Evolutionary conservation across 768 basidiomycete genomes (phyloP).

Genomic region (Lactarius pseudohatsudake): DNA sequence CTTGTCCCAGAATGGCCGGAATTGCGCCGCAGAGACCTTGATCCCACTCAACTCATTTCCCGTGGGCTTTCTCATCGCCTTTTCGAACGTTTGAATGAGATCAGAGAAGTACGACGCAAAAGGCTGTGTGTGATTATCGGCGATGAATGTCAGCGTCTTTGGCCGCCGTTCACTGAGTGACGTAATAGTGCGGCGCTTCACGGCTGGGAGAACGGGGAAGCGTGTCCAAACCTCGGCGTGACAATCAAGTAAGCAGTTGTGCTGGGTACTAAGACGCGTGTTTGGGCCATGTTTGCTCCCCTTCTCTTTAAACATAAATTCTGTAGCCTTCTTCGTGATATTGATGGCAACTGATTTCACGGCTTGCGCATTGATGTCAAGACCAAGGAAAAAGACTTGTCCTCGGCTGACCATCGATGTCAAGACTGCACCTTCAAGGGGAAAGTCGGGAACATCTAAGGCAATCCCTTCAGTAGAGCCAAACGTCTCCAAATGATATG

Average conservation of each 20-base stretch:
- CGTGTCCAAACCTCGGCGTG: slow-evolving; percentile 20
- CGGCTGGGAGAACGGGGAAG: slow-evolving; percentile 20
- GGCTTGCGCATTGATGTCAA: slow-evolving; percentile 38
- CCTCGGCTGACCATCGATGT: slow-evolving; percentile 48
- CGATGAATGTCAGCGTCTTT: slow-evolving; percentile 46
- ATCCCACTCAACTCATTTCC: slow-evolving; percentile 44
- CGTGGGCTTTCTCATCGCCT: slow-evolving; percentile 51
- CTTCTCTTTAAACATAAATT: slow-evolving; percentile 54
- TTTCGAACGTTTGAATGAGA: slow-evolving; percentile 48
- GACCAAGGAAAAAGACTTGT: slow-evolving; percentile 43
- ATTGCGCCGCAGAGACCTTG: slow-evolving; percentile 37
- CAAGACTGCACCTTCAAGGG: slow-evolving; percentile 33
- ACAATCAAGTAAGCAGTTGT: slow-evolving; percentile 38
- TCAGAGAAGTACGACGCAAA: slow-evolving; percentile 47
- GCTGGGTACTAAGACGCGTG: slow-evolving; percentile 31
- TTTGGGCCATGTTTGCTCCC: slow-evolving; percentile 31
- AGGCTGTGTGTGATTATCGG: slow-evolving; percentile 37
- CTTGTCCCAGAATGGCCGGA: slow-evolving; percentile 32
- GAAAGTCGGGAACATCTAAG: slow-evolving; percentile 37
- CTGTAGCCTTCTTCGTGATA: slow-evolving; percentile 55
- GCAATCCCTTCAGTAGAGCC: slow-evolving; percentile 48
- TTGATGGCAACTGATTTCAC: slow-evolving; percentile 48
- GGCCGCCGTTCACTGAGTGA: slow-evolving; percentile 32
- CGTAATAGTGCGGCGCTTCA: slow-evolving; percentile 22
- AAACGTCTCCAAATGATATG: slow-evolving; percentile 58